Base-by-base conservation (phyloP, 108 stramenopile species). In the Pseudonitzschia pungens region DNA sequence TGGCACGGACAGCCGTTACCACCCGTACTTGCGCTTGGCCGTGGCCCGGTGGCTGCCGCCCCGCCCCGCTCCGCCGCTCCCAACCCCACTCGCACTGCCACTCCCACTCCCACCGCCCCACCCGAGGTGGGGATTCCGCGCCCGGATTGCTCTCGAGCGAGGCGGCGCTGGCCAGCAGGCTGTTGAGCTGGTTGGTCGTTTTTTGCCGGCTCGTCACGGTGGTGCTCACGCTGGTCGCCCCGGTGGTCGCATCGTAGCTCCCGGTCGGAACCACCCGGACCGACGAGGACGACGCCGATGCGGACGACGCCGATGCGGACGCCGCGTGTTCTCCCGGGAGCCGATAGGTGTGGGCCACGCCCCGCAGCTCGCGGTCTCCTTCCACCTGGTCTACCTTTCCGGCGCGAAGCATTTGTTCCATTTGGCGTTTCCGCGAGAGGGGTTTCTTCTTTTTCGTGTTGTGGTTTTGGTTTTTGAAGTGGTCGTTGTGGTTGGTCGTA, bases 21-120 rank as follows among this genome's bases (percentile, higher is more conserved):
- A 83, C 29, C 82, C 82, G 60, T 83, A 83, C 55, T 78, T 83
- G 55, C 73, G 82, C 69, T 83, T 83, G 33, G 82, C 82, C 62
- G 74, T 76, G 66, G 74, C 77, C 28, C 77, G 62, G 40, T 78
- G 59, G 44, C 51, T 60, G 33, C 56, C 16, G 12, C 33, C 41
- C 27, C 29, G 40, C 16, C 26, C 55, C 11, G 69, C 64, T 40
- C 22, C 27, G n/a, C 50, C 9, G 42, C 42, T 43, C 42, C 42
- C 42, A 11, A 6, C 42, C 42, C 9, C 42, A 33, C 12, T n/a
- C 11, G 69, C 64, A 53, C 27, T n/a, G 22, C 52, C 16, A 18
- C 45, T 48, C 3, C 45, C 45, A 18, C 45, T 18, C 10, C 16
- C 45, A 22, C 15, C 32, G 10, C 32, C 33, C 9, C 40, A 59